Evolutionary conservation across 805 yeast genomes (phyloP), one percentile per base, ranked within the genome.

Genomic region (Myxozyma lipomycoides): DNA sequence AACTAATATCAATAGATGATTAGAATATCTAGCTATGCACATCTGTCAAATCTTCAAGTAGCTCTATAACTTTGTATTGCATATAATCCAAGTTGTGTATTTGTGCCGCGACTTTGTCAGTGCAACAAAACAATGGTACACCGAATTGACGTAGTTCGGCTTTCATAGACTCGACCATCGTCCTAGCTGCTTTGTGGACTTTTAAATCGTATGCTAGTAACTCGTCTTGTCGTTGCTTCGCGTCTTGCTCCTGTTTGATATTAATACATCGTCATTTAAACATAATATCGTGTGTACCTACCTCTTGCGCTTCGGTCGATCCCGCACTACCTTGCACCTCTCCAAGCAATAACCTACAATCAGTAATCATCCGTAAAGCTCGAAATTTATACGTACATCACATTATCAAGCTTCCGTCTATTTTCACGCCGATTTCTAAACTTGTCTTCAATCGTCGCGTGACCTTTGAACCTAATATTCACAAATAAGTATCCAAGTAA

Each of bases 401-500:
- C 40, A 17, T 44, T 38, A 35, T 38, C 42, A 17, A 55, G 17
- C n/a, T 43, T 48, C 9, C 23, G 19, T 18, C 56, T 30, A 4
- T 48, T 44, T 23, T 51, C 51, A 7, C 46, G 40, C 5, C 59
- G 47, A 17, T 25, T 18, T 26, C 41, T 23, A 34, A 47, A 48
- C 19, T 51, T 48, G n/a, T 45, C 48, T 18, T 28, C 32, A 9
- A 55, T n/a, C 12, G 36, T 50, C 1, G 15, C 35, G n/a, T 57
- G 40, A 3, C 59, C 54, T 17, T 26, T 34, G 23, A 28, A 54
- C 58, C 58, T 54, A n/a, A n/a, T n/a, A n/a, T n/a, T n/a, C n/a
- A n/a, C n/a, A n/a, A n/a, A n/a, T n/a, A n/a, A n/a, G n/a, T n/a
- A n/a, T n/a, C n/a, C n/a, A n/a, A n/a, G n/a, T n/a, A n/a, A n/a